phyloP scores from a whole-genome alignment of 2,329 filamentous ascomycete genomes.

The Aspergillus ochraceoroseus region DNA sequence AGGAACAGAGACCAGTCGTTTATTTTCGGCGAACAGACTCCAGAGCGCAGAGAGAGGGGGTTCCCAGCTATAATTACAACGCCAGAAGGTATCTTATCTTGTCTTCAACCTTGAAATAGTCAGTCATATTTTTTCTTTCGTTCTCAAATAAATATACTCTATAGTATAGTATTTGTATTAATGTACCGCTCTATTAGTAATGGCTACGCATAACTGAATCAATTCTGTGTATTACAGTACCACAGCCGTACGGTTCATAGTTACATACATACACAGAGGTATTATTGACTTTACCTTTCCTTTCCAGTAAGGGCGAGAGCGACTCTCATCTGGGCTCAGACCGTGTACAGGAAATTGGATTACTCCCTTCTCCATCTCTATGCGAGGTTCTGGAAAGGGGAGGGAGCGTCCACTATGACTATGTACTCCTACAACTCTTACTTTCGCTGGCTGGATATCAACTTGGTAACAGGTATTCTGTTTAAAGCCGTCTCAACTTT shows the following conservation, averaged over 20 bases:
- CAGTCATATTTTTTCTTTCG: conserved; percentile 1
- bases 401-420: background rate
- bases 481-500: conserved; percentile 13
- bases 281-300: conserved; percentile 21
- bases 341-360: conserved; percentile 15
- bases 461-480: background rate
- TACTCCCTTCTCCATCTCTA: conserved; percentile 5
- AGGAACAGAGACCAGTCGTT: conserved; percentile 16
- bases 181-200: too few species aligned
- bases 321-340: conserved; percentile 20
- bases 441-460: background rate
- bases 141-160: background rate
- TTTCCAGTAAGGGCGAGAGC: conserved; percentile 23
- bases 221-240: background rate
- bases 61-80: conserved; percentile 7
- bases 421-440: conserved; percentile 7
- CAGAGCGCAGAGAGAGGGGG: conserved; percentile 6
- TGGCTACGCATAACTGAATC: too few species aligned
- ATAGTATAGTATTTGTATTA: too few species aligned
- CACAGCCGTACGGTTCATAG: conserved; percentile 2
- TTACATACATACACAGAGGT: conserved; percentile 6
- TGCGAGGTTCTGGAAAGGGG: conserved; percentile 17
- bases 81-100: conserved; percentile 1
- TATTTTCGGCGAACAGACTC: too few species aligned
- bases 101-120: background rate